Percentiles rank a stretch among this genome's conserved stretches.
phyloP scores from a whole-genome alignment of 2,329 filamentous ascomycete genomes.

The Parastagonospora nodorum region DNA sequence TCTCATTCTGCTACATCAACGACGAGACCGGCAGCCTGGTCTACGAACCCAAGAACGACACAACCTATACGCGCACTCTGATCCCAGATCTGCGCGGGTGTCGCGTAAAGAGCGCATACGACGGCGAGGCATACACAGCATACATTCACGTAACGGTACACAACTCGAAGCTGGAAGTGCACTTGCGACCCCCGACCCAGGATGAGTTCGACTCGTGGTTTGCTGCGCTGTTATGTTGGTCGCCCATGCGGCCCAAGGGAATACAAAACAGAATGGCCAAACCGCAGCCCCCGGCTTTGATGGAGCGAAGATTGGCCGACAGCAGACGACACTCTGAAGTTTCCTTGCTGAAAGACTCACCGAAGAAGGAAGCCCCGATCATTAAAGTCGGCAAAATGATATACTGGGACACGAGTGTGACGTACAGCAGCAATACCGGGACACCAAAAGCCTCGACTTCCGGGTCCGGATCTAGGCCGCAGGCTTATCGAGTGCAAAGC shows the following conservation, averaged over 20 bases:
- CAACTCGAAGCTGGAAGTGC: slow-evolving; percentile 63
- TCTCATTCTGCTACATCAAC: slow-evolving; percentile 78
- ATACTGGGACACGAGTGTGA: slow-evolving; percentile 71
- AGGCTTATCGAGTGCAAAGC: slow-evolving; percentile 61
- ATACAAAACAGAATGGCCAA: slow-evolving; percentile 60
- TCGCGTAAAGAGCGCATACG: slow-evolving; percentile 61
- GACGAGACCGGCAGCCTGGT: slow-evolving; percentile 75
- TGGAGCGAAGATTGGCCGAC: slow-evolving; percentile 44
- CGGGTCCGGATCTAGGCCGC: slow-evolving; percentile 48
- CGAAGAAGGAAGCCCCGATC: slow-evolving; percentile 73
- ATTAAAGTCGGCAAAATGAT: slow-evolving; percentile 79
- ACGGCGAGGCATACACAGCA: slow-evolving; percentile 54
- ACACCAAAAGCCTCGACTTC: slow-evolving; percentile 32
- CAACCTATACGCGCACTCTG: slow-evolving; percentile 65
- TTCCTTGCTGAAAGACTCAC: slow-evolving; percentile 67
- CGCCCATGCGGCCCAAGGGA: slow-evolving; percentile 69
- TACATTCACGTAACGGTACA: slow-evolving; percentile 59
- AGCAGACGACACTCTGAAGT: slow-evolving; percentile 56
- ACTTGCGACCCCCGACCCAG: slow-evolving; percentile 66
- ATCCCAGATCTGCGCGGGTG: slow-evolving; percentile 78
- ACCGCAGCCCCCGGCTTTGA: slow-evolving; percentile 49
- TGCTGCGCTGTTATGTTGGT: slow-evolving; percentile 80
- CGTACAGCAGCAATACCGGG: slow-evolving; percentile 55
- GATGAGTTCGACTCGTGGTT: slow-evolving; percentile 80
- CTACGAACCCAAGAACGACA: slow-evolving; percentile 72